phyloP scores from a whole-genome alignment of 2,329 filamentous ascomycete genomes.

The Arthroderma sp. region DNA sequence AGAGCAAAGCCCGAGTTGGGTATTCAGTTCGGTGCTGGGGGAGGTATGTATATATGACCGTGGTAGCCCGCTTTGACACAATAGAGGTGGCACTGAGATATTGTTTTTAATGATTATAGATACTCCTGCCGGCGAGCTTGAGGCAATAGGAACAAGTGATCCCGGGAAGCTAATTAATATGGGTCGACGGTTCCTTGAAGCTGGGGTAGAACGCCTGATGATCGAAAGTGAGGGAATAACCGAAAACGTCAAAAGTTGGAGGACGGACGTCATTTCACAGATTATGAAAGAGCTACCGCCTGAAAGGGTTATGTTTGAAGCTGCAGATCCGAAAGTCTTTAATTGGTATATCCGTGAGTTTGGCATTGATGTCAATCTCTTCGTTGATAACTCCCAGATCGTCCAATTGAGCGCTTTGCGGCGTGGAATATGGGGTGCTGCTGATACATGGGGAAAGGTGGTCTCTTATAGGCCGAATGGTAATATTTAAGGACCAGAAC shows the following conservation, averaged over 20 bases:
- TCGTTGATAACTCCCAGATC: constrained; percentile 46
- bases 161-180: constrained; percentile 37
- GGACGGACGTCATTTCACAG: constrained; percentile 41
- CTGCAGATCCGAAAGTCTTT: constrained; percentile 42
- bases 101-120: constrained; percentile 17
- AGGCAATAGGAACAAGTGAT: constrained; percentile 37
- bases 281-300: constrained; percentile 39
- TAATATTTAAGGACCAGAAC: too few species aligned
- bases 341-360: constrained; percentile 47
- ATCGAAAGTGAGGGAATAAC: constrained; percentile 49
- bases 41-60: constrained; percentile 13
- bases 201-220: constrained; percentile 44
- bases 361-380: constrained; percentile 43
- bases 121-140: constrained; percentile 34
- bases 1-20: constrained; percentile 43
- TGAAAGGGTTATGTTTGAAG: constrained; percentile 47
- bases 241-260: constrained; percentile 42
- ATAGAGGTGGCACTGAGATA: too few species aligned
- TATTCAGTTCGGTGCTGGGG: constrained; percentile 45
- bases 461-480: constrained; percentile 25
- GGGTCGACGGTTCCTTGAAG: constrained; percentile 37
- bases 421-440: constrained; percentile 43
- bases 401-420: constrained; percentile 41
- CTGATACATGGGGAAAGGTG: constrained; percentile 43
- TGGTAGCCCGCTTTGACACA: background rate